Evolutionary conservation across 306 rosid genomes (phyloP), one percentile per base, ranked within the genome.

Genomic region (Herpetospermum pedunculosum): DNA sequence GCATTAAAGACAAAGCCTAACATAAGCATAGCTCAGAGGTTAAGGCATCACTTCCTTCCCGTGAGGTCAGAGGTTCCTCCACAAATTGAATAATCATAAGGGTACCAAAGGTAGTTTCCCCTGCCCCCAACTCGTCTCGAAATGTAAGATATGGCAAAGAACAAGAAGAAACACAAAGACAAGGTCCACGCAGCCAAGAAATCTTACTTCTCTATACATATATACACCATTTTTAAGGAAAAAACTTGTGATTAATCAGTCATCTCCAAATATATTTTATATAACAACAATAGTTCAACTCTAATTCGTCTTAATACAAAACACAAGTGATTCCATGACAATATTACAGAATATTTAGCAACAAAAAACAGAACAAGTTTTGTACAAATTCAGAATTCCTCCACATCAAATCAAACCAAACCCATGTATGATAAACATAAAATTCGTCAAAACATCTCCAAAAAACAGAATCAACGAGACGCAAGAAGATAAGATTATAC

Each of bases 401-500:
- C 32, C 43, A 60, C 0, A 55, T 12, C 18, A 5, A 29, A 8
- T 3, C 1, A 32, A 60, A 1, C 14, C n/a, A 54, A 52, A 7
- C 4, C 46, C 13, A 7, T 41, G 46, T 41, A 8, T 21, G 57
- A 19, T 50, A 2, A 55, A 30, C 6, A 60, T 1, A 16, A 5
- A 18, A 60, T 60, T 34, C 2, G 41, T 29, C 29, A 4, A 50
- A 46, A 46, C 50, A 16, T 16, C 50, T 46, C n/a, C 28, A 16
- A 18, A 8, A 43, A 14, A 38, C 14, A 69, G n/a, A 64, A 35
- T 3, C 0, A 46, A 46, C 2, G 5, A n/a, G n/a, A n/a, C n/a
- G 4, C 19, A 72, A 72, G 32, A 48, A 5, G 47, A 50, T 48
- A 12, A 55, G 5, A 18, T 43, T 21, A 4, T 64, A 87, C 98